A percentile compares a stretch with the other conserved stretches of the same genome.
These are phyloP conservation scores for Petunia axillaris DNA, from an alignment of 257 asterid genomes.

Conservation along the genomic window DNA sequence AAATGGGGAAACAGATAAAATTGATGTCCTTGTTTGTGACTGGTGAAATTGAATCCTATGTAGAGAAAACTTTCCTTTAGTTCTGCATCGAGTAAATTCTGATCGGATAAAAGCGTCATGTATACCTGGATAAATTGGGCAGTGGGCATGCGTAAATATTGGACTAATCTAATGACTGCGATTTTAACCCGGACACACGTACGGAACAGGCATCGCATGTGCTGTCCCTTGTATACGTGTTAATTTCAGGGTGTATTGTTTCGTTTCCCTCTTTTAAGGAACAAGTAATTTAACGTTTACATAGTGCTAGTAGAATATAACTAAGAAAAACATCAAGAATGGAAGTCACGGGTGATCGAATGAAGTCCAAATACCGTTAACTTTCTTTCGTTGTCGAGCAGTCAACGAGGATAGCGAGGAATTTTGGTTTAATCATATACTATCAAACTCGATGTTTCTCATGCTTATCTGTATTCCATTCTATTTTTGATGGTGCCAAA, in stretches of 20 bases:
- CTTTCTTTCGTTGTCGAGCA: not conserved
- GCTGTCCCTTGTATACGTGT: not conserved
- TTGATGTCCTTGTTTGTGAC: not conserved
- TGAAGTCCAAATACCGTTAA: too few relatives aligned
- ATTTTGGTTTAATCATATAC: slow-evolving; percentile 32
- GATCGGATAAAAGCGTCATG: not conserved
- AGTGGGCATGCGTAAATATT: not conserved
- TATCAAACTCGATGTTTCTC: slow-evolving; percentile 14
- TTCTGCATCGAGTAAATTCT: not conserved
- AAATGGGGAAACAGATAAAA: not conserved
- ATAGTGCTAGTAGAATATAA: not conserved
- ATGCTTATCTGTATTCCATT: not conserved
- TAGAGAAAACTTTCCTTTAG: not conserved
- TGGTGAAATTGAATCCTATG: not conserved
- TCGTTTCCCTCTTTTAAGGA: not conserved
- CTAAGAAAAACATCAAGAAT: too few relatives aligned
- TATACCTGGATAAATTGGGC: not conserved
- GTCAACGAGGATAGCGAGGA: slow-evolving; percentile 46
- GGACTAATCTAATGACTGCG: not conserved
- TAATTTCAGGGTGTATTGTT: not conserved
- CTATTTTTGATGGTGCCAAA: too few relatives aligned
- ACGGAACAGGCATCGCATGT: not conserved
- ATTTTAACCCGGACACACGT: not conserved
- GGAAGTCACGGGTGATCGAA: too few relatives aligned
- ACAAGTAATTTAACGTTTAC: not conserved